phyloP scores from a whole-genome alignment of 2,329 filamentous ascomycete genomes.

The Colletotrichum lentis region DNA sequence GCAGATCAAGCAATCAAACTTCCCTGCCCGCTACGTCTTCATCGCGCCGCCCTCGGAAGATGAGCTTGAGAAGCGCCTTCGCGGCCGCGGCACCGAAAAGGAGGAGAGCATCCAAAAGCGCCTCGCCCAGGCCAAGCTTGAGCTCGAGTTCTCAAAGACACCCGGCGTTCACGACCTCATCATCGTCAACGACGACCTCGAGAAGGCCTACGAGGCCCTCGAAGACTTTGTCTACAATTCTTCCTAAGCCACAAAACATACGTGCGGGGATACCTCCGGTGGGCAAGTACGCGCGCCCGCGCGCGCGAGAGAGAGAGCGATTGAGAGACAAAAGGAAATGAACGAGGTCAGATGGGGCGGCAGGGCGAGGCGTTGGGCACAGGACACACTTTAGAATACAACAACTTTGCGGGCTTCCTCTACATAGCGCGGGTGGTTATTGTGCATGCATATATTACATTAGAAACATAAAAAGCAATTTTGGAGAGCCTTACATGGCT shows the following conservation, averaged over 20 bases:
- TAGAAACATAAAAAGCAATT: constrained; percentile 23
- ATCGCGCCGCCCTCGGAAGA: constrained; percentile 80
- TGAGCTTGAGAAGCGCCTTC: constrained; percentile 76
- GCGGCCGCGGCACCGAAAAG: constrained; percentile 79
- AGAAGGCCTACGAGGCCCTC: constrained; percentile 61
- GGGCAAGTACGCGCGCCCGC: no score
- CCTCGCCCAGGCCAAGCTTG: constrained; percentile 74
- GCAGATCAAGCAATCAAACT: constrained; percentile 81
- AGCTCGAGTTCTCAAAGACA: constrained; percentile 76
- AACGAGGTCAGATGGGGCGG: neutral
- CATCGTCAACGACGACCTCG: constrained; percentile 55
- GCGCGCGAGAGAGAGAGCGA: no score
- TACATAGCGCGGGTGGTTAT: constrained; percentile 26
- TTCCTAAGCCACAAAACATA: neutral
- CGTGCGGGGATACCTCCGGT: neutral
- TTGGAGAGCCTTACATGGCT: constrained; percentile 5
- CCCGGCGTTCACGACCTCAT: constrained; percentile 61
- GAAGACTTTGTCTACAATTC: constrained; percentile 58
- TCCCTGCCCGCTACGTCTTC: constrained; percentile 84
- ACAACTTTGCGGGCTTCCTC: constrained; percentile 18
- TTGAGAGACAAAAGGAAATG: neutral
- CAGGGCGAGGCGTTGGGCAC: constrained; percentile 20
- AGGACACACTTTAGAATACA: constrained; percentile 17
- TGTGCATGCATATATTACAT: constrained; percentile 21
- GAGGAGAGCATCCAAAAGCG: constrained; percentile 76